Evolutionary conservation across 805 yeast genomes (phyloP), one percentile per base, ranked within the genome.

Genomic region (Pichia cephalocereana): DNA sequence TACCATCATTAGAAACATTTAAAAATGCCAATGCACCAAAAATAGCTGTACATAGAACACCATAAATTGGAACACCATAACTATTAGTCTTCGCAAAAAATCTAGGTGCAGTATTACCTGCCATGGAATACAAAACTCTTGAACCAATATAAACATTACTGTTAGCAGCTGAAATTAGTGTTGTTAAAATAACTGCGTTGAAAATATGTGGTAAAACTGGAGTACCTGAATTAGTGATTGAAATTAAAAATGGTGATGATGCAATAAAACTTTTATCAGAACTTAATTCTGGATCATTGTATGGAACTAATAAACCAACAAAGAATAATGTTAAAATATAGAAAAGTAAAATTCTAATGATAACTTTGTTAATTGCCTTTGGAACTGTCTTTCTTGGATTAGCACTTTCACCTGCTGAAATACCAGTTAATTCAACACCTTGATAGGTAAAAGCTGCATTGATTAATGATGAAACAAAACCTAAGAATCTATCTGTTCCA

Each of bases 371-470:
- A 60, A 83, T 80, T 37, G 90, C 88, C 44, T 75, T 74, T 50
- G 90, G 89, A 49, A 83, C 82, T 28, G 86, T 68, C 54, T 77
- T 80, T 63, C 82, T 70, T 48, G 90, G 89, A 61, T 80, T 80
- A 30, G 72, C 71, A 45, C 83, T 72, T 66, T 84, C 93, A 66
- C 89, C 88, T 34, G 86, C 85, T 4, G 87, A 71, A 47, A 84
- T 72, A 65, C 89, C 90, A 23, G 82, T 79, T 61, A 82, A 71
- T 63, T 84, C 93, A 44, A 84, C 81, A 64, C 90, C 90, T 67
- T 83, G 89, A 64, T 76, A 83, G 28, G 90, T 83, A 70, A 84
- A 84, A n/a, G 86, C 84, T 37, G 90, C 86, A 49, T 77, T 77
- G 53, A 83, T 74, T 57, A 83, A 70, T 6, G 88, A 82, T 10